These are phyloP conservation scores for Luvunga scandens DNA, from an alignment of 345 rosid genomes.

Conservation along the genomic window DNA sequence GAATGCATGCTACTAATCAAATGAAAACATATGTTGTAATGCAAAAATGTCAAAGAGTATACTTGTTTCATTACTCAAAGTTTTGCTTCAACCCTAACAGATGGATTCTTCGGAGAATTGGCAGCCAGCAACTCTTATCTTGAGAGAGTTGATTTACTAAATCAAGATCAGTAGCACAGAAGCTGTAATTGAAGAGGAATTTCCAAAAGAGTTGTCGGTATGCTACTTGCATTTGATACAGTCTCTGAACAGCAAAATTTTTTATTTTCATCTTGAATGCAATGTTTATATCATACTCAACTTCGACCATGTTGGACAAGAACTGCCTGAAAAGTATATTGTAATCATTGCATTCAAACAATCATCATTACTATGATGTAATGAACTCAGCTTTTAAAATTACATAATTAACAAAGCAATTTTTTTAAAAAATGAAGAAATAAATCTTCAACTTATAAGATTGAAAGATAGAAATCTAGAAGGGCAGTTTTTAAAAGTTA, in stretches of 20 bases:
- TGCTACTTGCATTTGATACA: conserved; percentile 16
- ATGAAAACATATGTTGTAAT: background rate
- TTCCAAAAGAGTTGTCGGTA: conserved; percentile 59
- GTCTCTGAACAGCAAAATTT: no score
- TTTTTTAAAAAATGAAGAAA: no score
- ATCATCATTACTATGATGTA: background rate
- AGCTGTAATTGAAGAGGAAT: conserved; percentile 54
- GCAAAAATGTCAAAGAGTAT: background rate
- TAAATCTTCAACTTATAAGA: no score
- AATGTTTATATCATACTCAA: background rate
- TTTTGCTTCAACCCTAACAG: conserved; percentile 30
- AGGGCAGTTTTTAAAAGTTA: no score
- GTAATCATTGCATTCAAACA: background rate
- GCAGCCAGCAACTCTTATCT: conserved; percentile 55
- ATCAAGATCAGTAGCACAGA: conserved; percentile 51
- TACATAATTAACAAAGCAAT: no score
- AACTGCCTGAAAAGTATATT: background rate
- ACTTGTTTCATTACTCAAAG: background rate
- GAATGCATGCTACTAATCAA: background rate
- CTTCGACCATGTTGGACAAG: background rate
- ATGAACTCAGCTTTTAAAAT: background rate
- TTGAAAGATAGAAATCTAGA: no score
- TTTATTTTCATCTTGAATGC: background rate
- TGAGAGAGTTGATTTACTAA: conserved; percentile 65
- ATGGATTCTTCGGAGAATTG: conserved; percentile 77